These are phyloP conservation scores for Acorus gramineus DNA, from an alignment of 106 monocot species.

Conservation along the genomic window DNA sequence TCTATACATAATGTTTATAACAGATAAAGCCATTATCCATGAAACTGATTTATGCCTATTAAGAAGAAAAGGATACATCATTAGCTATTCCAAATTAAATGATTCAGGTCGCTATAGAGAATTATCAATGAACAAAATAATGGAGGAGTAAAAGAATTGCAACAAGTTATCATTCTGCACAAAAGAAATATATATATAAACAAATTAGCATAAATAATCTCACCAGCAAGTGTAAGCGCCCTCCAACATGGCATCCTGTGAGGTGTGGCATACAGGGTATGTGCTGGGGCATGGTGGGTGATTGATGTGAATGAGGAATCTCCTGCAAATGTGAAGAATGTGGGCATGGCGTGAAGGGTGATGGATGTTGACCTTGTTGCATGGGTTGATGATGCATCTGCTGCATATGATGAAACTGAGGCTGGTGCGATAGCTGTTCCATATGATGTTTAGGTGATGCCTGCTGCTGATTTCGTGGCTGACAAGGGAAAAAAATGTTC, in stretches of 20 bases:
- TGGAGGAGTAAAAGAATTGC: background rate
- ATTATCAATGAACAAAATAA: too few species aligned
- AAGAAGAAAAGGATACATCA: too few species aligned
- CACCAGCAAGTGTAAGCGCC: slow-evolving; percentile 55
- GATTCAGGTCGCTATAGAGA: too few species aligned
- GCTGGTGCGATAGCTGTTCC: slow-evolving; percentile 41
- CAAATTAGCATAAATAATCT: slow-evolving; percentile 7
- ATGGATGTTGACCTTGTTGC: slow-evolving; percentile 44
- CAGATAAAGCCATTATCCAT: too few species aligned
- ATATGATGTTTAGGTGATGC: slow-evolving; percentile 49
- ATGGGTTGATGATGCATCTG: slow-evolving; percentile 44
- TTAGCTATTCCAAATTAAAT: too few species aligned
- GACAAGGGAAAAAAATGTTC: slow-evolving; percentile 6
- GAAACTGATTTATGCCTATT: too few species aligned
- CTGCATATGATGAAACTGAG: slow-evolving; percentile 35
- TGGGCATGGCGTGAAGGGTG: slow-evolving; percentile 42
- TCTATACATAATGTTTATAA: too few species aligned
- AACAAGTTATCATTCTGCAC: background rate
- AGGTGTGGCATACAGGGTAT: slow-evolving; percentile 60
- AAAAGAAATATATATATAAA: background rate
- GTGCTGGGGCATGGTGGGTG: slow-evolving; percentile 43
- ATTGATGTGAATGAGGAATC: slow-evolving; percentile 28
- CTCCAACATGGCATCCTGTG: slow-evolving; percentile 33
- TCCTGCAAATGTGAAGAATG: slow-evolving; percentile 49
- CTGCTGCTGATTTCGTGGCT: slow-evolving; percentile 45